Base-by-base conservation (phyloP, 1,139 yeast genomes). In the Pichia sp. region DNA sequence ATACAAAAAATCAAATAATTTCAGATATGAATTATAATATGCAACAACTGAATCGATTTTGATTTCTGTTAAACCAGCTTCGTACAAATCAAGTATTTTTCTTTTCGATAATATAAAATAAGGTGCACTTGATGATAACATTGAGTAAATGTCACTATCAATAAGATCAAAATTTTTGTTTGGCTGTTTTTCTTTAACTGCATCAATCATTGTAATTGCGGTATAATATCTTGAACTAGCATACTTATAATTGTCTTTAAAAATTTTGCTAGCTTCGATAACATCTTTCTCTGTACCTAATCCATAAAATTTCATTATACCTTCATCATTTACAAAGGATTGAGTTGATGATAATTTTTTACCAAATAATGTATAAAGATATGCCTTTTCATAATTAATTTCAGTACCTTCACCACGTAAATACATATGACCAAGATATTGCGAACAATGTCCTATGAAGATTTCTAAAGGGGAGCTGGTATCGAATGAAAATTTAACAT, bases 371-470 rank as follows among this genome's bases (percentile, higher is more conserved):
- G 81, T 65, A 66, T 76, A 72, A 4, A 63, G 49, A 25, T 62
- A 54, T 0, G 96, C 95, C 45, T 58, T 54, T 0, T 57, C 55
- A 39, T 66, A 63, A 60, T 85, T 66, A 35, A 65, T 63, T 2
- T 63, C 67, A 0, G 69, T 70, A 0, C 94, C 95, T 50, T 81
- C 85, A 1, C 96, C 97, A 9, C 80, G 69, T 40, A 86, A 66
- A 55, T 78, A 78, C 75, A 87, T 74, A 43, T 76, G 82, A 0
- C 92, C 97, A 36, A 87, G 59, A 38, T 76, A 61, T 4, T 76
- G 59, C 41, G 67, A 66, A 53, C 80, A 75, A 24, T 57, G 59
- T 0, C 70, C 66, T 37, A 64, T 58, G 43, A 60, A 64, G 22
- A 52, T 54, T 3, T 34, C 28, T 9, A 47, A 11, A 6, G 47